Evolutionary conservation across 306 rosid species (phyloP), one percentile per base, ranked within the genome.

Genomic region (Begonia masoniana): DNA sequence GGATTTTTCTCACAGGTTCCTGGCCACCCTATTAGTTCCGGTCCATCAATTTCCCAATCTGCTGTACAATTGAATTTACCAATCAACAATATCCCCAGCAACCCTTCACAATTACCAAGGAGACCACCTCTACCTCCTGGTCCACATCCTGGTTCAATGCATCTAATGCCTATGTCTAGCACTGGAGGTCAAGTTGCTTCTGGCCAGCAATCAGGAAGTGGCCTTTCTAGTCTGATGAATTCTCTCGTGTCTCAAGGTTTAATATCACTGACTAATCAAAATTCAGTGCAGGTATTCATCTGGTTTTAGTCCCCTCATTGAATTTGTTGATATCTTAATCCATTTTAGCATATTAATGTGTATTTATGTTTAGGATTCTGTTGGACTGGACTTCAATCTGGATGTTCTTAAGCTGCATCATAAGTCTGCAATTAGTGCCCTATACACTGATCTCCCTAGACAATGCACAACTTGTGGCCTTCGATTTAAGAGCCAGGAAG

Each of bases 391-490:
- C 68, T 89, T 89, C 58, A 81, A 85, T 73, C 81, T 74, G 3
- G 95, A 89, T 68, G 54, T 76, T 56, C 83, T 89, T 43, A 89
- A 85, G 83, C 67, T 80, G 66, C 96, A 94, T 19, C 81, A 79
- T 66, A 93, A 86, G 68, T 83, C 86, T 69, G 86, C 82, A 47
- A 60, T 92, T 71, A 77, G 57, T 66, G 80, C 93, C 63, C 73
- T 92, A 9, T 89, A 85, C 67, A 62, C 67, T 57, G 89, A 82
- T 65, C 97, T 82, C 62, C 97, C 85, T 48, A 78, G 97, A 73
- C 97, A 89, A 50, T 89, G 97, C 77, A 89, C 81, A 39, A 89
- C 95, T 50, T 89, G 97, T 68, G 97, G 94, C 52, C 91, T 89
- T 54, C 74, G 97, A 35, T 86, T 92, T 72, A 92, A 76, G 79